Evolutionary conservation across 768 basidiomycete genomes (phyloP).

Genomic region (Suillus weaverae): DNA sequence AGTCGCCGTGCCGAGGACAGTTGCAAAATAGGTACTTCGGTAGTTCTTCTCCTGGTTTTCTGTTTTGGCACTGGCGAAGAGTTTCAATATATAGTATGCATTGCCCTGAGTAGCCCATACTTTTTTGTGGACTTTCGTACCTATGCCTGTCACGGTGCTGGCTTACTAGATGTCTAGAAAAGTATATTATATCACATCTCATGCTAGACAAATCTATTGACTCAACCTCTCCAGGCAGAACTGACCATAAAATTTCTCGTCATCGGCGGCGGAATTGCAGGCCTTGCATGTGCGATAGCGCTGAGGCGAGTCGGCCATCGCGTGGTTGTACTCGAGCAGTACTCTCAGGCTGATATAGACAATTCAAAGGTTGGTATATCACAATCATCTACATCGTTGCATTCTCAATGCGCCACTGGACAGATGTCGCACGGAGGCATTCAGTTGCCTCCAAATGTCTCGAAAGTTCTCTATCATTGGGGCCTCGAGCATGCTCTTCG

Average conservation of each 20-base stretch:
- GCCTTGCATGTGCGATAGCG: slow-evolving; percentile 55
- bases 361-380: slow-evolving; percentile 30
- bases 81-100: not conserved
- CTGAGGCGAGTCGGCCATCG: slow-evolving; percentile 58
- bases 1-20: slow-evolving; percentile 1
- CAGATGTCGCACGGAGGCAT: slow-evolving; percentile 41
- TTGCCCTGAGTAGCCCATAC: not conserved
- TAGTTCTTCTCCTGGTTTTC: not conserved
- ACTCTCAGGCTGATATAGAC: slow-evolving; percentile 40
- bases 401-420: slow-evolving; percentile 1
- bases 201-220: not conserved
- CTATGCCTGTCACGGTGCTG: not conserved
- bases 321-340: slow-evolving; percentile 57
- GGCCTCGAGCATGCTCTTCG: slow-evolving; percentile 47
- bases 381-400: not conserved
- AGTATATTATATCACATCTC: not conserved
- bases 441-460: slow-evolving; percentile 59
- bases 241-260: slow-evolving; percentile 44
- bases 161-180: not conserved
- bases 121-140: not conserved
- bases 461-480: slow-evolving; percentile 56
- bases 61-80: not conserved
- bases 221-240: slow-evolving; percentile 8
- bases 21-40: not conserved
- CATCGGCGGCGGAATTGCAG: slow-evolving; percentile 54